Conservation (phyloP, 805 yeast species). For the Starmera dryadoides region DNA sequence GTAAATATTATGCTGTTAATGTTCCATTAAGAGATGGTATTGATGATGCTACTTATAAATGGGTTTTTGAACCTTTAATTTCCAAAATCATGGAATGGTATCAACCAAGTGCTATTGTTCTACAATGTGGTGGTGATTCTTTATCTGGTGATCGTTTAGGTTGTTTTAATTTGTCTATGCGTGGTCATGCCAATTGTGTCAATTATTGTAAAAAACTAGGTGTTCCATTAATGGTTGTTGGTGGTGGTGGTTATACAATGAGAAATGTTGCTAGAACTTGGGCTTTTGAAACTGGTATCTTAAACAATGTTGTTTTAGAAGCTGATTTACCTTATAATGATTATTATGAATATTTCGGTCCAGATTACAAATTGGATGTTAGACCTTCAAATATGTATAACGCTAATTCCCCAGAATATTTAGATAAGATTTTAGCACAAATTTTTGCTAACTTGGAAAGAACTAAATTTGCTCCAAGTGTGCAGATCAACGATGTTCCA, state of each 20-base stretch:
- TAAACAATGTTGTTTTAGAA: conserved; percentile 72
- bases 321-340: conserved; percentile 86
- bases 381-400: conserved; percentile 95
- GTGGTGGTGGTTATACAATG: conserved; percentile 99
- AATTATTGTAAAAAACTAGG: conserved; percentile 79
- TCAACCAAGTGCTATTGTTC: conserved; percentile 93
- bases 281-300: conserved; percentile 87
- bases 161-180: conserved; percentile 87
- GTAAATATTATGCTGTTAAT: conserved; percentile 76
- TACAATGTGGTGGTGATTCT: conserved; percentile 98
- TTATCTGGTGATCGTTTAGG: conserved; percentile 94
- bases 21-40: conserved; percentile 91
- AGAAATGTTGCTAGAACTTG: conserved; percentile 93
- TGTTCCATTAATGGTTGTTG: conserved; percentile 86
- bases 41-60: conserved; percentile 73
- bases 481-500: conserved; percentile 86
- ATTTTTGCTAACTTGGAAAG: conserved; percentile 74
- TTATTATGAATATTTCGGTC: conserved; percentile 95
- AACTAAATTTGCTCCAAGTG: conserved; percentile 96
- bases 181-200: conserved; percentile 95
- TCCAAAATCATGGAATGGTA: conserved; percentile 73
- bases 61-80: conserved; percentile 85
- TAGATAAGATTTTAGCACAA: conserved; percentile 74
- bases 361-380: conserved; percentile 91
- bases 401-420: conserved; percentile 88